Evolutionary conservation across 164 flowering plant genomes (phyloP), one percentile per base, ranked within the genome.

Genomic region (Sedum album): DNA sequence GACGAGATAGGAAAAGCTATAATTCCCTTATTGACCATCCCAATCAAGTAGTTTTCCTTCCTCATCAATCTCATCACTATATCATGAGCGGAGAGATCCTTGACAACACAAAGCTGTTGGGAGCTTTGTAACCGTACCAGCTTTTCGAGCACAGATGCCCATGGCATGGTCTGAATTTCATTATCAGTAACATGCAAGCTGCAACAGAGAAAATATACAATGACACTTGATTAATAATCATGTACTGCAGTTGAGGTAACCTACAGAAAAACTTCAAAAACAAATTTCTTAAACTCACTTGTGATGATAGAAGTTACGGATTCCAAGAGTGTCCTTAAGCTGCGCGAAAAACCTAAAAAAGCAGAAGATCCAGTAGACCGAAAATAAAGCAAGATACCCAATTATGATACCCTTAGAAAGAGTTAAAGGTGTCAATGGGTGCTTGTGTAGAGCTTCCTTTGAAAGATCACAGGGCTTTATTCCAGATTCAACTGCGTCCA

Each of bases 401-500:
- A 92, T 80, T 77, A 95, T 86, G 36, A 90, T 74, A 62, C 83
- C 87, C 69, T 82, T 95, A 4, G 85, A 71, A 73, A 89, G 79
- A 28, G 97, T 88, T 39, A 95, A 76, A 25, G 97, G 99, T 36
- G 84, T 84, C 71, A 95, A 77, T 31, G 99, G 99, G 70, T 92
- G 97, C 69, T 71, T 72, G 75, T 86, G 88, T 71, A 95, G 80
- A 68, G 97, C 97, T 78, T 92, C 97, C 73, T 88, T 83, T 46
- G 87, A 79, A 73, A 95, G 84, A 82, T 95, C 97, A 72, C 99
- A 95, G 2, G 93, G 96, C 78, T 85, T 90, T 55, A 77, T 87
- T 71, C 99, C 99, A 60, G 97, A 91, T 72, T 85, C 97, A 73
- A 91, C 93, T 9, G 99, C 99, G 79, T 88, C 93, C 78, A 94